These are phyloP conservation scores for Microbotryum silenes-acaulis DNA, from an alignment of 1,284 basidiomycete genomes.

Conservation along the genomic window DNA sequence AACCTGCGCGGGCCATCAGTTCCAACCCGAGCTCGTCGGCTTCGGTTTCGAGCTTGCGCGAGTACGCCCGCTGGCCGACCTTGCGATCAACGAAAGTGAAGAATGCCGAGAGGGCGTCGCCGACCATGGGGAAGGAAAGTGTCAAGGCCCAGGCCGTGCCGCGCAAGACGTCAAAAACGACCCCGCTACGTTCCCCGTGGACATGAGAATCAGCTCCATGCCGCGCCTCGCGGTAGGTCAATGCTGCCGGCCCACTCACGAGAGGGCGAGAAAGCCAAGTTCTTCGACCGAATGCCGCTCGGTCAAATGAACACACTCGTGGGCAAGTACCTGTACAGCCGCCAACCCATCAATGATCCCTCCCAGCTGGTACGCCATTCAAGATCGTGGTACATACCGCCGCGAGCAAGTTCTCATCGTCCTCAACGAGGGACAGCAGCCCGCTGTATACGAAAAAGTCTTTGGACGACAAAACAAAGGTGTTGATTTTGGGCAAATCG, in stretches of 20 bases:
- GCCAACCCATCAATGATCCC: too few relatives aligned
- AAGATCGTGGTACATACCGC: conserved; percentile 36
- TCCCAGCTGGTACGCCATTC: too few relatives aligned
- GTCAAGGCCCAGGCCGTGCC: conserved; percentile 48
- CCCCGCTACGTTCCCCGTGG: conserved; percentile 33
- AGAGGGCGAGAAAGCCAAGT: conserved; percentile 45
- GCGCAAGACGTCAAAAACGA: conserved; percentile 48
- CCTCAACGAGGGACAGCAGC: conserved; percentile 43
- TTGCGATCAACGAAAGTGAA: conserved; percentile 49
- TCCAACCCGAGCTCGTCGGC: conserved; percentile 48
- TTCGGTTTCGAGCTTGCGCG: conserved; percentile 48
- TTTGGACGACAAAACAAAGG: conserved; percentile 47
- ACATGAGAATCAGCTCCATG: neutral
- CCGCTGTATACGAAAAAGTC: conserved; percentile 50
- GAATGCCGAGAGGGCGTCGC: conserved; percentile 45
- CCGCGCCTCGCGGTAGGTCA: neutral
- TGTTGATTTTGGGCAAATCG: conserved; percentile 45
- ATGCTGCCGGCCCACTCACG: neutral
- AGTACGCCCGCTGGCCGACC: conserved; percentile 47
- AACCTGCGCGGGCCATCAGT: conserved; percentile 47
- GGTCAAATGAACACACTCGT: conserved; percentile 41
- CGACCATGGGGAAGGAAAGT: conserved; percentile 46
- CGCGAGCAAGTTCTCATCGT: conserved; percentile 46
- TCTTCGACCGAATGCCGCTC: conserved; percentile 50
- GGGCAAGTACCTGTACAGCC: too few relatives aligned